Percentiles rank a stretch among this genome's conserved stretches.
Evolutionary conservation across 805 yeast species (phyloP).

Genomic region (Yarrowia sp.): DNA sequence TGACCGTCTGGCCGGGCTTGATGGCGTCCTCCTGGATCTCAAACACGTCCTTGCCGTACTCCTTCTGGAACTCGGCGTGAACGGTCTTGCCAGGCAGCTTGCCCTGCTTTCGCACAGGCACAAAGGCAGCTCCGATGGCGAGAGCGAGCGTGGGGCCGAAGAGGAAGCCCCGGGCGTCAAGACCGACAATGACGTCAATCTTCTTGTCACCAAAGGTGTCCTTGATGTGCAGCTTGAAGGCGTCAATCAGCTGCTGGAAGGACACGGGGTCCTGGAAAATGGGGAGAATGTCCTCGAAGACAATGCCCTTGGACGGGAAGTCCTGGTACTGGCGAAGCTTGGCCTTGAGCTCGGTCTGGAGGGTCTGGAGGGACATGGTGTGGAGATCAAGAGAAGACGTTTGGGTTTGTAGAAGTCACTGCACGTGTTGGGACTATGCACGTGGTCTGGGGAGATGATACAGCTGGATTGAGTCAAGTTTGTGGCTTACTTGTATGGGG

Average conservation of each 20-base stretch:
- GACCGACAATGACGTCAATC: conserved; percentile 87
- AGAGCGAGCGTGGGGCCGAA: conserved; percentile 96
- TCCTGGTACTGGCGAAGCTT: conserved; percentile 72
- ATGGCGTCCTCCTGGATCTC: conserved; percentile 84
- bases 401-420: too few species aligned
- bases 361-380: conserved; percentile 21
- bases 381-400: too few species aligned
- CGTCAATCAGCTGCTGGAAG: conserved; percentile 77
- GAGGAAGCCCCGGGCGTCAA: conserved; percentile 94
- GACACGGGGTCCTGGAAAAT: conserved; percentile 78
- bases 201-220: conserved; percentile 50
- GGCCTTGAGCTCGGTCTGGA: conserved; percentile 34
- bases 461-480: too few species aligned
- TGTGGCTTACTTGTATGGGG: too few species aligned
- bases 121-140: conserved; percentile 83
- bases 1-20: conserved; percentile 73
- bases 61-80: conserved; percentile 76
- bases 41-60: conserved; percentile 85
- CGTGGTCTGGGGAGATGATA: too few species aligned
- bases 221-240: conserved; percentile 73
- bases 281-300: conserved; percentile 95
- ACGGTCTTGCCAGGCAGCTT: conserved; percentile 86
- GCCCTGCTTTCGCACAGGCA: conserved; percentile 94
- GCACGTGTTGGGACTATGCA: too few species aligned
- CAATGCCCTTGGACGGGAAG: conserved; percentile 88